Conservation (phyloP, 2,329 filamentous ascomycete genomes). For the Cephalotrichum gorgonifer region DNA sequence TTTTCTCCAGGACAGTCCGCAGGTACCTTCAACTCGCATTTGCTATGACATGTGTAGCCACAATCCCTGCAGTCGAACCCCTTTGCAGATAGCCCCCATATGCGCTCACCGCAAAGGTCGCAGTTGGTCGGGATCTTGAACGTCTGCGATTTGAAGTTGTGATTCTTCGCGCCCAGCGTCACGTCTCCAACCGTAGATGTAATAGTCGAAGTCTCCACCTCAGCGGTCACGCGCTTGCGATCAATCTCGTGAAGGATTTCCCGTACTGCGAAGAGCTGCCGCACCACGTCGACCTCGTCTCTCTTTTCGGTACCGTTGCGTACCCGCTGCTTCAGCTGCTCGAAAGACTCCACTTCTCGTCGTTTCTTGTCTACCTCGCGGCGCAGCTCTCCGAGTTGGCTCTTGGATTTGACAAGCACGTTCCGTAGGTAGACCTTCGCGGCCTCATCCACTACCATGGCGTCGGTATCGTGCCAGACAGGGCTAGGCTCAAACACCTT, state of each 20-base stretch:
- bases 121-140: slow-evolving; percentile 99
- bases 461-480: slow-evolving; percentile 89
- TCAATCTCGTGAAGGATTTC: slow-evolving; percentile 80
- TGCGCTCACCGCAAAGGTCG: slow-evolving; percentile 89
- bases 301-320: slow-evolving; percentile 78
- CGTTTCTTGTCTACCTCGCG: slow-evolving; percentile 78
- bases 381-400: slow-evolving; percentile 67
- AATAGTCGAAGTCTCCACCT: slow-evolving; percentile 89
- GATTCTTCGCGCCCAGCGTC: slow-evolving; percentile 83
- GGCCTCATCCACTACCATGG: slow-evolving; percentile 75
- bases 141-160: slow-evolving; percentile 97
- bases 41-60: slow-evolving; percentile 95
- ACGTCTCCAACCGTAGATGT: slow-evolving; percentile 86
- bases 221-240: slow-evolving; percentile 72
- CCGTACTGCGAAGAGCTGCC: slow-evolving; percentile 72
- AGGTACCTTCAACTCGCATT: slow-evolving; percentile 98
- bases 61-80: slow-evolving; percentile 94
- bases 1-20: slow-evolving; percentile 92
- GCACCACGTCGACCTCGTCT: slow-evolving; percentile 78
- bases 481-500: slow-evolving; percentile 88
- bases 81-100: slow-evolving; percentile 95
- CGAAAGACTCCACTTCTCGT: slow-evolving; percentile 72
- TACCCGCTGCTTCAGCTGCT: slow-evolving; percentile 62
- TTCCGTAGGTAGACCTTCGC: slow-evolving; percentile 90
- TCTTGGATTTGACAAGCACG: slow-evolving; percentile 81